Evolutionary conservation across 768 basidiomycete genomes (phyloP), one percentile per base, ranked within the genome.

Genomic region (Termitomyces titanicus): DNA sequence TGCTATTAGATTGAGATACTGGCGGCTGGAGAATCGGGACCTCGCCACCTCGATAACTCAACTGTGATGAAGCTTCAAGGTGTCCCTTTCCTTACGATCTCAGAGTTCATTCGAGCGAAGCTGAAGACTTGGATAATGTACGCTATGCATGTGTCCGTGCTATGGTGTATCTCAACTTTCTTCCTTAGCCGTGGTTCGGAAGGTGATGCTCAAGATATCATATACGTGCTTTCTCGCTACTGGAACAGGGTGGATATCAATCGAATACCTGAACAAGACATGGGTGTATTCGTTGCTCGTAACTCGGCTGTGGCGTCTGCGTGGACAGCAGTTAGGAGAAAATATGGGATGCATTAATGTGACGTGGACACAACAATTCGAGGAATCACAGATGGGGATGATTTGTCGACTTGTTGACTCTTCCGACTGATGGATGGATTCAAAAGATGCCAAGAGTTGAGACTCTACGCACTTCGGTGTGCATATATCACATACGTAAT

Each of bases 201-300:
- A 54, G 74, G 79, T 53, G 91, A 93, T 64, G 90, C 90, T 9
- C 83, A 83, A 61, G 91, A 93, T 59, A 90, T 93, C 62, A 67
- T 76, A 40, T 92, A 83, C 65, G 77, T 83, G 37, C 74, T 94
- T 62, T 76, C 81, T 55, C 83, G 82, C 53, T 89, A 86, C 65
- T 92, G 91, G 90, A 88, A 86, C 66, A 78, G 80, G 52, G 81
- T 93, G 57, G 91, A 93, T 69, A 84, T 92, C 61, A 93, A 93
- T 66, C 88, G 91, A 61, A 86, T 93, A 56, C 85, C 86, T 25
- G 91, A 93, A 69, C 82, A 85, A 56, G 91, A 93, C 65, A 93
- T 93, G 91, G 83, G 83, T 55, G 76, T 80, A 29, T 93, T 93
- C 64, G 85, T 88, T 29, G 65, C 75, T 13, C 76, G 75, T 35